phyloP scores from a whole-genome alignment of 2,329 filamentous ascomycete genomes.

The Phoma sp. region DNA sequence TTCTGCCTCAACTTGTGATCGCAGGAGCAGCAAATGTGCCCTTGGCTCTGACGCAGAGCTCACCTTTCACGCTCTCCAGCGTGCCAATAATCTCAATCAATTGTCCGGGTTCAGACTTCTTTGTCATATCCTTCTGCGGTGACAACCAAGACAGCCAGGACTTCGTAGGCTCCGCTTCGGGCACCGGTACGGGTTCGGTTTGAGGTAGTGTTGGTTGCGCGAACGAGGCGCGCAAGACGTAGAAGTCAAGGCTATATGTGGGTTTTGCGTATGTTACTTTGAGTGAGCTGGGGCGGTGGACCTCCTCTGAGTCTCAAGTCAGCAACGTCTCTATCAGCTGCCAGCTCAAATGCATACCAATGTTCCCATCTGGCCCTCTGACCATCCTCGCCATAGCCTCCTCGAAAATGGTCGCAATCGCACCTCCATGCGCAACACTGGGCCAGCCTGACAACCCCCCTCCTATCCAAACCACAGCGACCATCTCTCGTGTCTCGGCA shows the following conservation, averaged over 20 bases:
- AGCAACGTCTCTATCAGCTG: not conserved
- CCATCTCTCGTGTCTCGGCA: conserved; percentile 60
- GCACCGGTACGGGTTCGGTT: conserved; percentile 31
- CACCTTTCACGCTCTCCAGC: conserved; percentile 63
- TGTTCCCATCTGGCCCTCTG: conserved; percentile 55
- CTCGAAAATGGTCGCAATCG: conserved; percentile 71
- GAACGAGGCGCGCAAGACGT: conserved; percentile 63
- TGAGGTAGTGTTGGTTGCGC: conserved; percentile 34
- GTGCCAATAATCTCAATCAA: conserved; percentile 59
- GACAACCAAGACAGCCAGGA: conserved; percentile 40
- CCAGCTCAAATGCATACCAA: conserved; percentile 31
- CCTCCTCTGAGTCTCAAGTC: conserved; percentile 26
- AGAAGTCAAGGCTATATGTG: conserved; percentile 66
- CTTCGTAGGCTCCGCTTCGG: conserved; percentile 35
- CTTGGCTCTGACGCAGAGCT: conserved; percentile 63
- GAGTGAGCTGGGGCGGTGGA: conserved; percentile 46
- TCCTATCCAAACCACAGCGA: conserved; percentile 73
- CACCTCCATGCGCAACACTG: conserved; percentile 73
- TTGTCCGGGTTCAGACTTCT: conserved; percentile 49
- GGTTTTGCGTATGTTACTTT: conserved; percentile 68
- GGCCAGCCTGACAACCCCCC: conserved; percentile 72
- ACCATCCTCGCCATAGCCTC: conserved; percentile 72
- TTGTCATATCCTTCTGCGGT: conserved; percentile 48
- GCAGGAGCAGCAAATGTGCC: conserved; percentile 30
- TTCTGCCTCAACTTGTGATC: conserved; percentile 3